These are phyloP conservation scores for Cryptococcus amylolentus DNA, from an alignment of 1,284 basidiomycete genomes.

Conservation along the genomic window DNA sequence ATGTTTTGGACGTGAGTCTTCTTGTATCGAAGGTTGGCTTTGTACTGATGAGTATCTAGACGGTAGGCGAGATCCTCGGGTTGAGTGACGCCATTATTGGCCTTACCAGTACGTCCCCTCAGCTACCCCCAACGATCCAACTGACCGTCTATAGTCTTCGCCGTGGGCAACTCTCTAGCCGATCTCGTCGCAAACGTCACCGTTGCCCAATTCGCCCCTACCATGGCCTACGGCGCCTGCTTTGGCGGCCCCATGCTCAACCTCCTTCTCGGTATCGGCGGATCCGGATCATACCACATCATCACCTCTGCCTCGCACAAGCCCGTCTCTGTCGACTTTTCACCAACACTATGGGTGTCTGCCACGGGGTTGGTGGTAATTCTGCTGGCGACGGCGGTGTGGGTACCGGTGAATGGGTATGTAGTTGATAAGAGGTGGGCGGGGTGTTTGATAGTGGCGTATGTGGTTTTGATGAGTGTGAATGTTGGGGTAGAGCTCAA, in stretches of 20 bases:
- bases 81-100: constrained; percentile 97
- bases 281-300: constrained; percentile 47
- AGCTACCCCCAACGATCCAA: neutral
- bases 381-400: constrained; percentile 70
- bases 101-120: constrained; percentile 46
- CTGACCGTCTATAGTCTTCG: constrained; percentile 60
- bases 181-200: constrained; percentile 96
- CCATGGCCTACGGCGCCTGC: constrained; percentile 53
- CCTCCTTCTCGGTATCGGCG: constrained; percentile 66
- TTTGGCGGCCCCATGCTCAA: constrained; percentile 75
- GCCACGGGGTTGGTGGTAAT: constrained; percentile 71
- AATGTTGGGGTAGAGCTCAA: constrained; percentile 71
- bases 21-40: neutral
- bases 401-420: constrained; percentile 81
- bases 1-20: constrained; percentile 67
- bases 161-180: constrained; percentile 90
- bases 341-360: constrained; percentile 78
- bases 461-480: constrained; percentile 65
- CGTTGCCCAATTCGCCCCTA: constrained; percentile 61
- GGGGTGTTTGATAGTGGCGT: constrained; percentile 68
- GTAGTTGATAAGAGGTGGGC: constrained; percentile 77
- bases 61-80: constrained; percentile 87
- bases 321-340: constrained; percentile 69
- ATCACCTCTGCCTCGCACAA: constrained; percentile 56
- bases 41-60: constrained; percentile 52